Evolutionary conservation across 257 asterid species (phyloP).

Genomic region (Buddleja alternifolia): DNA sequence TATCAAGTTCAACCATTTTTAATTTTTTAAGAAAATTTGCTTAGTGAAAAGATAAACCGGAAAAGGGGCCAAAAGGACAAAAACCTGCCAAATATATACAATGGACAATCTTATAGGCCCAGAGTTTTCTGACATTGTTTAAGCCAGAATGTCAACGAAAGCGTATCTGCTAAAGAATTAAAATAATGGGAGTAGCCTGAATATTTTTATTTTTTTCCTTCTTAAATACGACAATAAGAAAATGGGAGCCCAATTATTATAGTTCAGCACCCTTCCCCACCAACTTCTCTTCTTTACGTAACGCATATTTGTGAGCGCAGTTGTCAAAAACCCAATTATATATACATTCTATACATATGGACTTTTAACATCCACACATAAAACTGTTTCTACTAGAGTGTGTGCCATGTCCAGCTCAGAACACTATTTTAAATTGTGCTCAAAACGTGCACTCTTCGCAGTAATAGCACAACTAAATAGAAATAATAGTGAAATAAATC

Average conservation of each 20-base stretch:
- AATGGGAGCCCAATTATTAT: not conserved
- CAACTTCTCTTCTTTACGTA: too few species aligned
- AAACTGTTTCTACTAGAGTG: not conserved
- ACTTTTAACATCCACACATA: not conserved
- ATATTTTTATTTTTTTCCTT: not conserved
- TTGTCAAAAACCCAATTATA: not conserved
- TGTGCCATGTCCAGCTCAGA: not conserved
- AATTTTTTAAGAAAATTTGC: not conserved
- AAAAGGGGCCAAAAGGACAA: not conserved
- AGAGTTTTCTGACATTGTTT: not conserved
- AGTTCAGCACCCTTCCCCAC: too few species aligned
- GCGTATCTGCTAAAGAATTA: not conserved
- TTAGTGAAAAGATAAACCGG: not conserved
- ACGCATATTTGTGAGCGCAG: too few species aligned
- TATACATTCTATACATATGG: not conserved
- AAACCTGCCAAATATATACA: not conserved
- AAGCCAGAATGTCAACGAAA: not conserved
- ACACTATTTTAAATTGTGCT: not conserved
- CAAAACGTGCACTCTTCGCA: not conserved
- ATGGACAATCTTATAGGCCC: not conserved
- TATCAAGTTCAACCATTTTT: too few species aligned
- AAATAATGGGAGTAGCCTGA: not conserved
- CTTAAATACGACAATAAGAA: not conserved
- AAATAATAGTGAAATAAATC: slow-evolving; percentile 12
- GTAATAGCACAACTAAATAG: not conserved